phyloP scores from a whole-genome alignment of 106 monocot genomes.

The Triglochin maritima region DNA sequence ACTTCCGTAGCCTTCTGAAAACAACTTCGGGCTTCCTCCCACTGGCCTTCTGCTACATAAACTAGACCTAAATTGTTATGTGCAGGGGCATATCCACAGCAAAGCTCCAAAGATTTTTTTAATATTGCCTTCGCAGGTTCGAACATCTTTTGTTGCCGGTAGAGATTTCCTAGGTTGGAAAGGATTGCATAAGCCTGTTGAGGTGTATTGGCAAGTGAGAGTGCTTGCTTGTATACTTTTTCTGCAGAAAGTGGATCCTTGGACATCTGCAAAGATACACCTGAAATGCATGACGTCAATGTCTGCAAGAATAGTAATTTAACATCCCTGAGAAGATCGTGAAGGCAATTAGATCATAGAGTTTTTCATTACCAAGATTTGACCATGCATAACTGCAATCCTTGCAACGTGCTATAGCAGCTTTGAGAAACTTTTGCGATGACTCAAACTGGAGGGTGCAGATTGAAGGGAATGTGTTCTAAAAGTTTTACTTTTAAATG shows the following conservation, averaged over 20 bases:
- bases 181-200: conserved; percentile 71
- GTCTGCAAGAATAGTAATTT: conserved; percentile 1
- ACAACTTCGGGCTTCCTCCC: conserved; percentile 62
- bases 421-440: conserved; percentile 69
- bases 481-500: too few species aligned
- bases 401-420: conserved; percentile 49
- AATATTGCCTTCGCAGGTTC: conserved; percentile 56
- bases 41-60: conserved; percentile 54
- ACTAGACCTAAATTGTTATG: conserved; percentile 90
- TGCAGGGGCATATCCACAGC: conserved; percentile 78
- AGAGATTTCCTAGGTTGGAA: conserved; percentile 89
- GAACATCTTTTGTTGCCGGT: conserved; percentile 53
- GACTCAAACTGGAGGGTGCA: conserved; percentile 57
- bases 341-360: not conserved
- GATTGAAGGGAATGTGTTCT: too few species aligned
- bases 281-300: conserved; percentile 12
- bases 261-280: conserved; percentile 76
- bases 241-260: conserved; percentile 63
- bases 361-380: conserved; percentile 58
- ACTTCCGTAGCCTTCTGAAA: conserved; percentile 65
- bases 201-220: conserved; percentile 32
- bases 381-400: conserved; percentile 91
- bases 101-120: conserved; percentile 61
- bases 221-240: conserved; percentile 59
- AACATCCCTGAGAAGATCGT: not conserved